These are phyloP conservation scores for Pseudomonodictys pantanalensis DNA, from an alignment of 495 filamentous ascomycete genomes.

Conservation along the genomic window DNA sequence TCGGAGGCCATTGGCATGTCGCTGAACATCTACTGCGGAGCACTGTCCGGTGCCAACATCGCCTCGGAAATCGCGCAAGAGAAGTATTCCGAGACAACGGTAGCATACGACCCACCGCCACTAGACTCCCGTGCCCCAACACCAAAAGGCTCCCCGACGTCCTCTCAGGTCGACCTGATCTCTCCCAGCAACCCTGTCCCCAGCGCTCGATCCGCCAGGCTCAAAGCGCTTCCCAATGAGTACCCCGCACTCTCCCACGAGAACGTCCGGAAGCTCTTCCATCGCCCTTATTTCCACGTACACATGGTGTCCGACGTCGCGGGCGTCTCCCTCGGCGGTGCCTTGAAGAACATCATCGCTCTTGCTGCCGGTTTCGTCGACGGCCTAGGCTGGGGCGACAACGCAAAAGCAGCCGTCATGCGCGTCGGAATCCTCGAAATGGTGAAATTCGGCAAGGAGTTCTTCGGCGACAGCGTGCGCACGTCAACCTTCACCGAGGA, in stretches of 20 bases:
- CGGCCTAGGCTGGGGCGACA: conserved; percentile 95
- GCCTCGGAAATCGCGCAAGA: conserved; percentile 91
- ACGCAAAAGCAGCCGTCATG: conserved; percentile 96
- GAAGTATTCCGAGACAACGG: conserved; percentile 94
- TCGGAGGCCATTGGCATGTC: conserved; percentile 89
- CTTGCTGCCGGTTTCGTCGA: conserved; percentile 93
- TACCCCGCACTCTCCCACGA: conserved; percentile 80
- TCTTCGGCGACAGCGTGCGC: conserved; percentile 77
- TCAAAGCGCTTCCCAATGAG: conserved; percentile 70
- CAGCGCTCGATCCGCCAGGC: conserved; percentile 52
- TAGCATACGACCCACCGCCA: conserved; percentile 92
- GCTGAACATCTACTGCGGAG: conserved; percentile 94
- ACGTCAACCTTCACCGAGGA: conserved; percentile 91
- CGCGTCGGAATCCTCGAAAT: conserved; percentile 91
- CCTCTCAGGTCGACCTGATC: conserved; percentile 59
- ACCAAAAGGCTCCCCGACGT: conserved; percentile 55
- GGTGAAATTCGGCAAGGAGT: conserved; percentile 88
- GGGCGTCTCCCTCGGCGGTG: conserved; percentile 91
- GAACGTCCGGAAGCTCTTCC: conserved; percentile 79
- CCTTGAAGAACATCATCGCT: conserved; percentile 96
- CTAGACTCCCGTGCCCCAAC: conserved; percentile 72
- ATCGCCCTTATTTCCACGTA: conserved; percentile 97
- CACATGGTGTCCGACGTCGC: conserved; percentile 88
- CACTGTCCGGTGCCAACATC: conserved; percentile 94
- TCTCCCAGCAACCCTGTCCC: conserved; percentile 62